Percentiles rank a stretch among this genome's conserved stretches.
Conservation (phyloP, 352 stramenopile genomes). For the Phytophthora lateralis region DNA sequence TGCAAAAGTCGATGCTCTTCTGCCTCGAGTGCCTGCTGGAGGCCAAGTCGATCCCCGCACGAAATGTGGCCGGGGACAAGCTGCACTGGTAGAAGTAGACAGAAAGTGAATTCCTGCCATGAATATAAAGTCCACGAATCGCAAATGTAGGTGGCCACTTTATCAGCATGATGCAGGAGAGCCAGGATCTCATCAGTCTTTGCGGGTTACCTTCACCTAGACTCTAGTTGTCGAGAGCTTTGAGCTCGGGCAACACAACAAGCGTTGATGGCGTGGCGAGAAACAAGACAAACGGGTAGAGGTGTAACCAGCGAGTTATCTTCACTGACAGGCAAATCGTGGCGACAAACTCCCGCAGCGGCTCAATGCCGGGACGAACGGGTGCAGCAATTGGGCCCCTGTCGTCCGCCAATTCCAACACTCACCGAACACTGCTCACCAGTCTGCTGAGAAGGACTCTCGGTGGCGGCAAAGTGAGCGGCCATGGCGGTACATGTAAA, state of each 20-base stretch:
- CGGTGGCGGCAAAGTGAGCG: no score
- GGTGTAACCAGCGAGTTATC: slow-evolving; percentile 11
- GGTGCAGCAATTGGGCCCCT: slow-evolving; percentile 4
- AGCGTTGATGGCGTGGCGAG: neutral
- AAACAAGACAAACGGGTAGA: slow-evolving; percentile 23
- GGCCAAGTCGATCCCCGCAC: slow-evolving; percentile 42
- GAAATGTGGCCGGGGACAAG: slow-evolving; percentile 31
- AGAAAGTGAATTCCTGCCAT: slow-evolving; percentile 25
- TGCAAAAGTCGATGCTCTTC: slow-evolving; percentile 43
- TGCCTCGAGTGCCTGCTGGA: slow-evolving; percentile 50
- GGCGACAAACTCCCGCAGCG: slow-evolving; percentile 9
- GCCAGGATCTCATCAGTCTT: neutral
- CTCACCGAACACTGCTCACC: neutral
- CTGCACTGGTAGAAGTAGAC: slow-evolving; percentile 37
- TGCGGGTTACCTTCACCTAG: no score
- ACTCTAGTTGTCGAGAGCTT: slow-evolving; percentile 5
- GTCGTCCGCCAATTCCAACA: neutral
- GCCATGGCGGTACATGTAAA: no score
- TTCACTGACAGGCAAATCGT: slow-evolving; percentile 17
- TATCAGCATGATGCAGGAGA: neutral
- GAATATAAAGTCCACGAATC: slow-evolving; percentile 10
- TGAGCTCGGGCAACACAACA: neutral
- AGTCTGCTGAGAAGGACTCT: neutral
- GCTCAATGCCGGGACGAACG: slow-evolving; percentile 12
- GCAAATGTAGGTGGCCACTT: neutral